Conservation (phyloP, 257 asterid genomes). For the Salvia splendens region DNA sequence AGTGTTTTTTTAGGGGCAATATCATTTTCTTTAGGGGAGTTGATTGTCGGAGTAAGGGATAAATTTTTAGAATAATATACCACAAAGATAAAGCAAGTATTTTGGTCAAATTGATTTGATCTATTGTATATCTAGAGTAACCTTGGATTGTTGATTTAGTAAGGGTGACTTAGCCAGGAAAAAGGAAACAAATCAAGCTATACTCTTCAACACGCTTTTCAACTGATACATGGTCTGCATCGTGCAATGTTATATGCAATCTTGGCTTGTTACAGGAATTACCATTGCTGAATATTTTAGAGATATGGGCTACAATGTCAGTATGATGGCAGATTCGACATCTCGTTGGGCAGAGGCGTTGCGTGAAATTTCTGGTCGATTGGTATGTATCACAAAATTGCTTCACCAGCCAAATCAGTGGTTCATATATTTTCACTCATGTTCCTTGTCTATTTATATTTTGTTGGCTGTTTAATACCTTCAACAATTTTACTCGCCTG, state of each 20-base stretch:
- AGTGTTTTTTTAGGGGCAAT: neutral
- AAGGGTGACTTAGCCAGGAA: neutral
- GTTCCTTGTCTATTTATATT: neutral
- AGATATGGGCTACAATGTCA: constrained; percentile 99
- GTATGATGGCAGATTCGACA: constrained; percentile 99
- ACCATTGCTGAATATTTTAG: constrained; percentile 97
- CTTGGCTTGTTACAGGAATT: constrained; percentile 66
- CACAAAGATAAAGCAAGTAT: neutral
- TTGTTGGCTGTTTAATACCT: neutral
- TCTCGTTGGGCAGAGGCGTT: constrained; percentile 99
- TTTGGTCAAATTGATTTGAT: neutral
- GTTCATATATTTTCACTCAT: constrained; percentile 10
- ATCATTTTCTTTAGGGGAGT: neutral
- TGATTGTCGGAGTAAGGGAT: constrained; percentile 1
- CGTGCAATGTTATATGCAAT: constrained; percentile 11
- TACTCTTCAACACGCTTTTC: neutral
- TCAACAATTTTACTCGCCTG: neutral
- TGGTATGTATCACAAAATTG: constrained; percentile 56
- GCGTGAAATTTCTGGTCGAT: constrained; percentile 99
- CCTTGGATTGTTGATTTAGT: neutral
- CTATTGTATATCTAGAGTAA: neutral
- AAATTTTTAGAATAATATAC: neutral
- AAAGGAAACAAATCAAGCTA: neutral
- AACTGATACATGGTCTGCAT: constrained; percentile 1
- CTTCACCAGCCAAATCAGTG: constrained; percentile 22